Base-by-base conservation (phyloP, 164 flowering plant species). In the Piper longum region DNA sequence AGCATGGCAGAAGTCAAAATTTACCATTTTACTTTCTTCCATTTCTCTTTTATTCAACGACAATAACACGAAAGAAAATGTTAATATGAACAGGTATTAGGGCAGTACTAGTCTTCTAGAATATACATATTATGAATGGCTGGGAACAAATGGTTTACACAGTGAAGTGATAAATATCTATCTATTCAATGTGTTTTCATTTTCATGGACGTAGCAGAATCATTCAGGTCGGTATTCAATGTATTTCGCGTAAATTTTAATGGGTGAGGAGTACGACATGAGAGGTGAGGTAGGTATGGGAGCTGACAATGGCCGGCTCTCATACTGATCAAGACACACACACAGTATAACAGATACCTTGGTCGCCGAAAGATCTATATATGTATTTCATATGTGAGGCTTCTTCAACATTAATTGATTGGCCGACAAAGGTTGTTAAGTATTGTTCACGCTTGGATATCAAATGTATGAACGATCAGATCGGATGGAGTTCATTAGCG, bases 11-110 rank as follows among this genome's bases (percentile, higher is more conserved):
- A 48, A 5, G 52, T 9, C 9, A 48, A 48, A 48, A 11, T 44
- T 44, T 11, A 5, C 48, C 11, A 5, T 44, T 44, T 11, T 11
- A 5, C 7, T 44, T 44, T 26, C 36, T 26, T 26, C 36, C 36
- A 26, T 26, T 71, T 64, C 55, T 59, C 57, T 65, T 72, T 63
- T 62, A 62, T 36, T 67, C n/a, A 16, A 55, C 57, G 18, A 16
- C 6, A 55, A 55, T 55, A 55, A 55, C n/a, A 55, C 6, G 19
- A 16, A 7, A 57, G 18, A 57, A 57, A 57, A 39, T 4, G 41
- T 5, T 18, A 57, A 7, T 39, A 19, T 57, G 36, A 26, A 26
- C 36, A 0, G 36, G 36, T 26, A 26, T 26, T 26, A 26, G 36
- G 36, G 36, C 36, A 26, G 36, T 26, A 26, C 1, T 26, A 26